Conservation (phyloP, 73 alveolate genomes). For the Uronychia binucleata region DNA sequence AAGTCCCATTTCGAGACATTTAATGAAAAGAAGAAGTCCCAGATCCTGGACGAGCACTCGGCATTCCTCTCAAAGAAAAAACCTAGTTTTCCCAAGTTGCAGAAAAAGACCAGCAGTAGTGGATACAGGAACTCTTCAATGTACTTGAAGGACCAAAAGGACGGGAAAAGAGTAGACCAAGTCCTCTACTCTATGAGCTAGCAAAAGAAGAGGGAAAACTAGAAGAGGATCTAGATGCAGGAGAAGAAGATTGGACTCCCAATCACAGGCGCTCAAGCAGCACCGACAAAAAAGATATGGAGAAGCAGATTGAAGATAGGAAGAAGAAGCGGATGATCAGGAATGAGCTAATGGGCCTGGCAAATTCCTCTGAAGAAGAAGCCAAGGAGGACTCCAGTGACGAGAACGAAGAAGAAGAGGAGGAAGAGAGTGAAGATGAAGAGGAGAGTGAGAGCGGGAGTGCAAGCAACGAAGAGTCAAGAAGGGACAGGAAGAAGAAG, state of each 20-base stretch:
- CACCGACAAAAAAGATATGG: background rate
- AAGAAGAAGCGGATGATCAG: background rate
- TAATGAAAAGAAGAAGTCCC: too few species aligned
- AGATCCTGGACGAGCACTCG: too few species aligned
- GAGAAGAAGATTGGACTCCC: background rate
- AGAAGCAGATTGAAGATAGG: background rate
- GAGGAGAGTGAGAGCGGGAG: background rate
- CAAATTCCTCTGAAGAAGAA: background rate
- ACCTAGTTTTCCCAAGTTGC: too few species aligned
- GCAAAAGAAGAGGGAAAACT: background rate
- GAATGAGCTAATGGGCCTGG: background rate
- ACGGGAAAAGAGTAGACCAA: background rate
- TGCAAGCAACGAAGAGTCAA: background rate
- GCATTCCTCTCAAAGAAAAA: too few species aligned
- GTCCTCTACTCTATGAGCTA: too few species aligned
- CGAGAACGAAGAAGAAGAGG: background rate
- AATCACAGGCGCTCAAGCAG: background rate
- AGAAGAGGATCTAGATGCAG: background rate
- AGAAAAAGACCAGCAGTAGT: too few species aligned
- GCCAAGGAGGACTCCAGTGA: background rate
- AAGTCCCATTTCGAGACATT: too few species aligned
- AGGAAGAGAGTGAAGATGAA: constrained; percentile 3
- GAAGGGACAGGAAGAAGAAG: background rate
- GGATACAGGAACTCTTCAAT: too few species aligned
- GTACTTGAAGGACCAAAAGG: background rate